phyloP scores from a whole-genome alignment of 176 grass and related monocot species.

The Oryza punctata region DNA sequence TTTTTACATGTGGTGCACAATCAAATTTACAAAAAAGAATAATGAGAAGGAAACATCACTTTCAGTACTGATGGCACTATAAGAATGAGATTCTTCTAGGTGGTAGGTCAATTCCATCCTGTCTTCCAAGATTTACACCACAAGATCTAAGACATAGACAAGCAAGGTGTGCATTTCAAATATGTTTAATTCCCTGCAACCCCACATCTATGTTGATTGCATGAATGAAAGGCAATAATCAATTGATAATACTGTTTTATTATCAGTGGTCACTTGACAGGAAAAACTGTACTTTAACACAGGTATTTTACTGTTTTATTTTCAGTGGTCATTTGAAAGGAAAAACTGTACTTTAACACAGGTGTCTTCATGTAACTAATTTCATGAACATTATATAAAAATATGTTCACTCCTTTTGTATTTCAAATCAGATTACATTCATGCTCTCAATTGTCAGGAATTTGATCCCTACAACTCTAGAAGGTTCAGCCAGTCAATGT shows the following conservation, averaged over 20 bases:
- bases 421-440: conserved; percentile 1
- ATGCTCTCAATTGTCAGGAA: not conserved
- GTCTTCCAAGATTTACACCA: conserved; percentile 27
- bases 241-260: conserved; percentile 32
- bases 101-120: conserved; percentile 45
- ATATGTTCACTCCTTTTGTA: not conserved
- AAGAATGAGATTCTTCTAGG: conserved; percentile 35
- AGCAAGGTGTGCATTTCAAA: conserved; percentile 3
- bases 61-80: conserved; percentile 9
- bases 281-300: conserved; percentile 19
- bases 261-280: conserved; percentile 16
- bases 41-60: not conserved
- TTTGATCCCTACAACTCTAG: not conserved
- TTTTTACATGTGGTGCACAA: not conserved
- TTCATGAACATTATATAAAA: not conserved
- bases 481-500: conserved; percentile 23
- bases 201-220: conserved; percentile 34
- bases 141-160: conserved; percentile 37
- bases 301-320: conserved; percentile 10
- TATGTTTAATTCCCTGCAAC: conserved; percentile 35
- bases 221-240: conserved; percentile 18
- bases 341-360: conserved; percentile 31
- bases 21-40: not conserved
- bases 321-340: conserved; percentile 6
- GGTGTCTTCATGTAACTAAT: conserved; percentile 18